Base-by-base conservation (phyloP, 805 yeast genomes). In the Spathaspora sp. region DNA sequence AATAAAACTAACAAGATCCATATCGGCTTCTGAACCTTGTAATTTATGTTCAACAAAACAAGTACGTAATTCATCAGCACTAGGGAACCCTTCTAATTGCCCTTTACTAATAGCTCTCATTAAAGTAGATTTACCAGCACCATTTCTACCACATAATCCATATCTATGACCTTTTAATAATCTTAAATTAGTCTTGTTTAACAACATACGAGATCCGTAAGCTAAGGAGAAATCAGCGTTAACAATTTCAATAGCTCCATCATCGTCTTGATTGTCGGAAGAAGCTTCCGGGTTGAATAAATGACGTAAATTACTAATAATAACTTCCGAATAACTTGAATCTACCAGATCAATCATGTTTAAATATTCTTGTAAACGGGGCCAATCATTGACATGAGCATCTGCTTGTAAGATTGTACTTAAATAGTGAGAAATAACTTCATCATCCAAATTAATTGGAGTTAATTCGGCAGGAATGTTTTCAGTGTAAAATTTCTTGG, bases 81-180 rank as follows among this genome's bases (percentile, higher is more conserved):
- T 87, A 44, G 99, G 99, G 84, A 94, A 93, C 3, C 98, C 98
- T 74, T 93, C 98, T 57, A 93, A 79, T 74, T 93, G 97, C 52
- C 98, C 98, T 65, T 90, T 89, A 50, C 97, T 90, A 63, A 93
- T 94, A 29, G 98, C 86, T 70, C 98, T 83, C 98, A 93, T 91
- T 63, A 93, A 78, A 14, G 99, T 93, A 12, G 97, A 91, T 72
- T 93, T 93, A 77, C 99, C 99, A 54, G 97, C 97, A 80, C 99
- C 99, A 68, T 93, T 93, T 74, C 97, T 81, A 67, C 99, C 99
- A 79, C 97, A 90, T 55, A 93, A 80, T 77, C 99, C 99, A 66
- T 93, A 93, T 72, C 99, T 83, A 73, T 89, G 97, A 62, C 98
- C 98, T 75, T 92, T 90, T 60, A 89, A 76, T 56, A 93, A 79